Conservation (phyloP, 805 yeast genomes). For the Scheffersomyces ergatensis region DNA sequence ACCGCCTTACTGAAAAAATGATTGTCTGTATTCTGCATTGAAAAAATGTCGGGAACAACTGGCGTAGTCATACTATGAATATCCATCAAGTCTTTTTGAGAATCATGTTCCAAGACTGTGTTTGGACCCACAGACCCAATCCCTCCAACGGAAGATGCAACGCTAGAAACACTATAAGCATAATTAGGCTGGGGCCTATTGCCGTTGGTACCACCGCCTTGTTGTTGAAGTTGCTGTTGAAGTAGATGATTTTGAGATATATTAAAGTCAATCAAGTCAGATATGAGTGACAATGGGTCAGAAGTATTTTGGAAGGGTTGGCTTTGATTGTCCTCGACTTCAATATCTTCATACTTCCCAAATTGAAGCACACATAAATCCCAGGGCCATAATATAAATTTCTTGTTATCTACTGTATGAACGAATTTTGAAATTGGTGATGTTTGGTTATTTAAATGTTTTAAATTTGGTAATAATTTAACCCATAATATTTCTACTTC, state of each 20-base stretch:
- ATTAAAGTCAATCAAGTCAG: conserved; percentile 34
- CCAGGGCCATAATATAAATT: conserved; percentile 71
- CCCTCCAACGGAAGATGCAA: conserved; percentile 13
- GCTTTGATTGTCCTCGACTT: conserved; percentile 8
- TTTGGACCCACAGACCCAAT: conserved; percentile 12
- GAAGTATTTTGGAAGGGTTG: conserved; percentile 11
- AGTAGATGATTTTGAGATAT: conserved; percentile 17
- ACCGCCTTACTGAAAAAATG: conserved; percentile 10
- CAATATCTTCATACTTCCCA: conserved; percentile 22
- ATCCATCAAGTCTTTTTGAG: background rate
- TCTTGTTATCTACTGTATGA: conserved; percentile 49
- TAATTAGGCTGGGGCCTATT: conserved; percentile 5
- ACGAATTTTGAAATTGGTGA: conserved; percentile 59
- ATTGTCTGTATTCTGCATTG: conserved; percentile 10
- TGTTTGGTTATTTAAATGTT: conserved; percentile 67
- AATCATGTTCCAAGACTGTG: background rate
- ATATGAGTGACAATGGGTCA: conserved; percentile 33
- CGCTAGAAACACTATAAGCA: conserved; percentile 13
- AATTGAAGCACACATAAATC: conserved; percentile 62
- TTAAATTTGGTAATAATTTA: conserved; percentile 63
- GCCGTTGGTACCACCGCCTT: conserved; percentile 9
- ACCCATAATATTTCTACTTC: conserved; percentile 47
- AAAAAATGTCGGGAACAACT: conserved; percentile 11
- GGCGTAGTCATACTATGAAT: conserved; percentile 11
- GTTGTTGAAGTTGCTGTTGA: conserved; percentile 4